Percentiles rank a stretch among this genome's conserved stretches.
phyloP scores from a whole-genome alignment of 176 grass and related monocot genomes.

The Miscanthus lutarioriparius region DNA sequence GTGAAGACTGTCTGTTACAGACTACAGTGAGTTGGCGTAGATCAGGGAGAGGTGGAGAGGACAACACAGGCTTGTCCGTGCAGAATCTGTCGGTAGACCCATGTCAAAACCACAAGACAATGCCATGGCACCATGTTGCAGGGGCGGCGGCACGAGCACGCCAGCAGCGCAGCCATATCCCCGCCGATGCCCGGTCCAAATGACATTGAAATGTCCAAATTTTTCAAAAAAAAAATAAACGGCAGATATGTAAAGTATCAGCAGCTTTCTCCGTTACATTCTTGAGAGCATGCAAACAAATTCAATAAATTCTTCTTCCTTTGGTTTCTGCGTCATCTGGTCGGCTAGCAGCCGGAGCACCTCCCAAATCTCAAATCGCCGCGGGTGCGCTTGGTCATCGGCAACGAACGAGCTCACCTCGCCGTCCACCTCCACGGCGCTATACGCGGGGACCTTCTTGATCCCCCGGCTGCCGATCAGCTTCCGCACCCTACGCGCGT shows the following conservation, averaged over 20 bases:
- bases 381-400: conserved; percentile 57
- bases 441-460: conserved; percentile 62
- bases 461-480: conserved; percentile 58
- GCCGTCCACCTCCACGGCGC: conserved; percentile 58
- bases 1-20: conserved; percentile 74
- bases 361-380: conserved; percentile 58
- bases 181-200: background rate
- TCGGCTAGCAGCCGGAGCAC: conserved; percentile 52
- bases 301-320: background rate
- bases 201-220: background rate
- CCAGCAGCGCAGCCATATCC: too few species aligned
- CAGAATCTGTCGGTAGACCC: conserved; percentile 75
- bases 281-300: background rate
- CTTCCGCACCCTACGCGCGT: conserved; percentile 61
- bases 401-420: conserved; percentile 71
- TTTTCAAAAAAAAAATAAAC: background rate
- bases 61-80: conserved; percentile 61
- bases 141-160: too few species aligned
- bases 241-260: background rate
- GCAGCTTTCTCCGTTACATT: background rate
- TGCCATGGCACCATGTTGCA: conserved; percentile 60
- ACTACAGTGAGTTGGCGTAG: conserved; percentile 75
- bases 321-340: conserved; percentile 48
- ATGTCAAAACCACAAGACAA: conserved; percentile 90
- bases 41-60: conserved; percentile 80